These are phyloP conservation scores for Magnaporthiopsis rhizophila DNA, from an alignment of 2,329 filamentous ascomycete species.

Conservation along the genomic window DNA sequence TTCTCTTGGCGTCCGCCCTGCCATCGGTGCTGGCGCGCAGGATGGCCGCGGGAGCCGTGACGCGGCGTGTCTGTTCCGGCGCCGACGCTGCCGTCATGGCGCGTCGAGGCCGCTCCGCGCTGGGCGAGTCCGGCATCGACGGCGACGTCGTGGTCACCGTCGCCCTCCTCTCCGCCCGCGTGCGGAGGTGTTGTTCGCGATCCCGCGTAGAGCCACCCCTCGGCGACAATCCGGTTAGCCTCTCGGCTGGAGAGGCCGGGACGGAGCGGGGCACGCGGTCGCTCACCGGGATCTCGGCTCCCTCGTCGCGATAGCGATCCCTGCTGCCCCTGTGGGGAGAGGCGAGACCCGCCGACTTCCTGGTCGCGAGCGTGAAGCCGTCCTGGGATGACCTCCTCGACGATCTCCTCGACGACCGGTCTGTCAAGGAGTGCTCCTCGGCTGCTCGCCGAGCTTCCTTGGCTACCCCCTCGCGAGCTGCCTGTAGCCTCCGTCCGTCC, in stretches of 20 bases:
- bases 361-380: background rate
- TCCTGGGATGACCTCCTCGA: slow-evolving; percentile 3
- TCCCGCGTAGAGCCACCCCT: background rate
- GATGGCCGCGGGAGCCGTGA: background rate
- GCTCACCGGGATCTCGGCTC: background rate
- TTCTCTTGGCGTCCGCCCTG: background rate
- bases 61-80: background rate
- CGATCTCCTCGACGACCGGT: background rate
- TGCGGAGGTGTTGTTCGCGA: background rate
- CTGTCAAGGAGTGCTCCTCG: background rate
- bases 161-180: background rate
- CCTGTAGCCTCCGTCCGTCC: slow-evolving; percentile 9
- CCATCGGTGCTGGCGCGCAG: background rate
- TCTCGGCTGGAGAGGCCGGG: slow-evolving; percentile 1
- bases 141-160: slow-evolving; percentile 7
- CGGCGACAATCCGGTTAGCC: background rate
- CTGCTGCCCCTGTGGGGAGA: background rate
- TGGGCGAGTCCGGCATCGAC: slow-evolving; percentile 13
- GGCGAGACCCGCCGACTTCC: background rate
- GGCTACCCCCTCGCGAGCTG: slow-evolving; percentile 5
- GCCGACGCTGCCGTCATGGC: slow-evolving; percentile 2
- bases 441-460: slow-evolving; percentile 5
- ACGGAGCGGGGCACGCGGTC: background rate
- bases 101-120: slow-evolving; percentile 12
- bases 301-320: background rate